Evolutionary conservation across 208 protist species (phyloP).

Genomic region (Trypanosoma theileri): DNA sequence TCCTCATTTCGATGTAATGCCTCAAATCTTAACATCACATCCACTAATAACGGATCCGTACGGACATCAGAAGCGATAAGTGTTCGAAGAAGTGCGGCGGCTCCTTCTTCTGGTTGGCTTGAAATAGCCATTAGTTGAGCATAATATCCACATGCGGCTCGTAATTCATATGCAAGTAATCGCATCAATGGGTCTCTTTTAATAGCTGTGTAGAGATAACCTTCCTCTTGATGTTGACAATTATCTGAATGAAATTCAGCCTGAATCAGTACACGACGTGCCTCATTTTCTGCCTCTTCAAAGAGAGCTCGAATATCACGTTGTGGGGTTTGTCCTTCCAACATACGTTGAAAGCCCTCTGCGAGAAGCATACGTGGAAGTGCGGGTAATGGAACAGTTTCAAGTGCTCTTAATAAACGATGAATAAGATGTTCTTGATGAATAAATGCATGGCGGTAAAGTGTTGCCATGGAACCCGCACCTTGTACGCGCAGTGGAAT

Average conservation of each 20-base stretch:
- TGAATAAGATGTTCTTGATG: slow-evolving; percentile 62
- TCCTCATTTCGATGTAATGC: slow-evolving; percentile 37
- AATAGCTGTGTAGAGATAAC: slow-evolving; percentile 39
- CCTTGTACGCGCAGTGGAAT: slow-evolving; percentile 74
- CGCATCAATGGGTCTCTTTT: slow-evolving; percentile 52
- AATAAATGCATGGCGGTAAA: slow-evolving; percentile 76
- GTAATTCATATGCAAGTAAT: slow-evolving; percentile 75
- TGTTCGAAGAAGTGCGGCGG: slow-evolving; percentile 56
- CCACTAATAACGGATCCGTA: slow-evolving; percentile 50
- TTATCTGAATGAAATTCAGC: slow-evolving; percentile 21
- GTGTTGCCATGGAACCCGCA: slow-evolving; percentile 44
- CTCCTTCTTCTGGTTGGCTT: slow-evolving; percentile 39
- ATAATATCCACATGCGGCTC: slow-evolving; percentile 71
- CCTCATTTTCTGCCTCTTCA: slow-evolving; percentile 66
- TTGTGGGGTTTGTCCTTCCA: slow-evolving; percentile 66
- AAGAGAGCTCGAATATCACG: slow-evolving; percentile 79
- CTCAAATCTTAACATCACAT: slow-evolving; percentile 55
- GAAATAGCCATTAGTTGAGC: slow-evolving; percentile 53
- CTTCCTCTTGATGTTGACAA: slow-evolving; percentile 15
- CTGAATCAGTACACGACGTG: slow-evolving; percentile 51
- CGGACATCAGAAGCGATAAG: slow-evolving; percentile 73
- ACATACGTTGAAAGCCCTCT: slow-evolving; percentile 74
- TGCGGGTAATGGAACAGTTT: slow-evolving; percentile 69
- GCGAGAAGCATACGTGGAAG: slow-evolving; percentile 82
- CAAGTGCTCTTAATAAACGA: slow-evolving; percentile 54